Percentiles rank a stretch among this genome's conserved stretches.
Conservation (phyloP, 176 grass and related monocot species). For the Hyparrhenia diplandra region DNA sequence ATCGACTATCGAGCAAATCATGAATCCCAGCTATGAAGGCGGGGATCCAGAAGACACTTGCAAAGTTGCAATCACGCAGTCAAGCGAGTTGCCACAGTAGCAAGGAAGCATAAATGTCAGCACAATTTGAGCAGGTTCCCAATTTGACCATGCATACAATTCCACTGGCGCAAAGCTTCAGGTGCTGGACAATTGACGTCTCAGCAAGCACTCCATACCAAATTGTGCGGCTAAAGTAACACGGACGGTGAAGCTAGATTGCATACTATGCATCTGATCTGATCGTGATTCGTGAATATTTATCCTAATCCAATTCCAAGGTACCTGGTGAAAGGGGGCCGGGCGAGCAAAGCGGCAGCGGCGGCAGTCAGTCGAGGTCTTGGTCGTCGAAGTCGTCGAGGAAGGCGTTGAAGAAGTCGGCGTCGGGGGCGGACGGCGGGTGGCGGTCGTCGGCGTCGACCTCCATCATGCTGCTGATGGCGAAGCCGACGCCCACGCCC, state of each 20-base stretch:
- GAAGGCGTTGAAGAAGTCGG: constrained; percentile 71
- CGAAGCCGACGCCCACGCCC: neutral
- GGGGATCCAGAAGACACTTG: too few species aligned
- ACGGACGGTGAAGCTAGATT: neutral
- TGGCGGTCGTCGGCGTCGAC: constrained; percentile 48
- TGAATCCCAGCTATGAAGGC: too few species aligned
- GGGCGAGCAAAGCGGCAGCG: neutral
- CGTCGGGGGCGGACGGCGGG: constrained; percentile 15
- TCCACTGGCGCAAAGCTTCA: neutral
- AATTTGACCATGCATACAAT: neutral
- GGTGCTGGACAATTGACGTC: neutral
- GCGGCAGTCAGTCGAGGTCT: constrained; percentile 30
- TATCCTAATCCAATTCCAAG: neutral
- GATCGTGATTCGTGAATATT: neutral
- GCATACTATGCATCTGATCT: neutral
- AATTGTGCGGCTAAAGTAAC: neutral
- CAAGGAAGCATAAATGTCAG: too few species aligned
- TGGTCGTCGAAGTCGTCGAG: constrained; percentile 63
- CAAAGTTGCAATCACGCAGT: too few species aligned
- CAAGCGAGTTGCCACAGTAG: too few species aligned
- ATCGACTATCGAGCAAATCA: too few species aligned
- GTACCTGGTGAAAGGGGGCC: neutral
- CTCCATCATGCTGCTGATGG: constrained; percentile 45
- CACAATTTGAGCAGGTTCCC: too few species aligned
- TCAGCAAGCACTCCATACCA: neutral